Evolutionary conservation across 805 yeast genomes (phyloP), one percentile per base, ranked within the genome.

Genomic region (Zygosaccharomyces rouxii): DNA sequence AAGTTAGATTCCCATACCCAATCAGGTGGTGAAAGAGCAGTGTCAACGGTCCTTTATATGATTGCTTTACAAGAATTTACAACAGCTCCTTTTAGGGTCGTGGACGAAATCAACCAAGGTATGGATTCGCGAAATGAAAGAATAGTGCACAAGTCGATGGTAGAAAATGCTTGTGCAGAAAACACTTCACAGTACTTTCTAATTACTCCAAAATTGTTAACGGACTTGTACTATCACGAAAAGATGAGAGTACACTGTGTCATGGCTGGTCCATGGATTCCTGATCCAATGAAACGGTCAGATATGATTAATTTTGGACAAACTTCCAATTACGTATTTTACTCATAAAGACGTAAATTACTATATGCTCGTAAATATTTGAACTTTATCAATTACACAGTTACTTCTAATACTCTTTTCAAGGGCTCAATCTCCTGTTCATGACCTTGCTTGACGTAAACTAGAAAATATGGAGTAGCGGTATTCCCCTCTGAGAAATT

Each of bases 71-170:
- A 94, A 69, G 92, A 89, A 9, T 74, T 86, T 49, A 83, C 97
- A 0, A 77, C 78, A 25, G 88, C 97, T 0, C 98, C 99, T 7
- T 89, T 94, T 61, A 74, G 98, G 62, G 90, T 92, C 2, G 97
- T 94, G 6, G 99, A 94, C 69, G 99, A 94, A 72, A 95, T 94
- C 53, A 94, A 94, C 64, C 99, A 94, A 70, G 99, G 99, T 56
- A 90, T 94, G 98, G 99, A 94, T 69, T 86, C 95, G 10, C 79
- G 79, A 51, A 94, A 94, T 62, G 99, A 94, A 67, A 79, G 90
- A 53, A 75, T 80, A 70, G 90, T 94, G 2, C 97, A 92, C 63
- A 78, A 79, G 53, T 79, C 87, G 53, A 82, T 94, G 76, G 96
- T 92, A 1, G 81, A 85, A 47, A 82, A 85, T 41, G 92, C 97